A percentile compares a stretch with the other conserved stretches of the same genome.
Conservation (phyloP, 2,329 filamentous ascomycete genomes). For the Fusarium xylarioides region DNA sequence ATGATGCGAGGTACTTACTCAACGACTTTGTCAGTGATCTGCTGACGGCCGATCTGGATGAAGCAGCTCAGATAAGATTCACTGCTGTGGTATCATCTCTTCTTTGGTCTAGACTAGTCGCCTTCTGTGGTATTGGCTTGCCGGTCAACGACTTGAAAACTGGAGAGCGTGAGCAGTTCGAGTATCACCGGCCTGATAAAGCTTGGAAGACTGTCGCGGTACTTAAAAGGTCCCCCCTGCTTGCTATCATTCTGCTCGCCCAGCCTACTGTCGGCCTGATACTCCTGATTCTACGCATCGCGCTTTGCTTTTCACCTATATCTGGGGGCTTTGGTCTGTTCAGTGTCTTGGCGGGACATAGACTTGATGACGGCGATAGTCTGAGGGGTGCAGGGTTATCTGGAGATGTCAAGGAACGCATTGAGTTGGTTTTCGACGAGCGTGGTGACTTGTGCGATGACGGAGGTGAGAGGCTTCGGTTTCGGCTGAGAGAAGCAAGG, state of each 20-base stretch:
- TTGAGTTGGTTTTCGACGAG: not conserved
- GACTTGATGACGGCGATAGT: not conserved
- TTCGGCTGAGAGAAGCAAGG: not conserved
- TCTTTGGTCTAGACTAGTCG: not conserved
- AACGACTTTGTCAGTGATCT: not conserved
- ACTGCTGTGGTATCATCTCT: not conserved
- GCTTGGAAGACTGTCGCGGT: not conserved
- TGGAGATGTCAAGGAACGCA: not conserved
- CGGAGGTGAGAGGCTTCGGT: not conserved
- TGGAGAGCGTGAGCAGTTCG: not conserved
- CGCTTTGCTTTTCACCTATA: not conserved
- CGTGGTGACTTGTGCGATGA: not conserved
- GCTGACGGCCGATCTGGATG: not conserved
- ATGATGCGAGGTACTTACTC: not conserved
- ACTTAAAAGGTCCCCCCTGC: not conserved
- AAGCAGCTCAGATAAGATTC: not conserved
- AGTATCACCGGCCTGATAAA: not conserved
- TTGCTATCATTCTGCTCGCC: not conserved
- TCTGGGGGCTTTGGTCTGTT: not conserved
- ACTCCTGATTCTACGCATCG: not conserved
- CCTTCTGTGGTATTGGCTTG: not conserved
- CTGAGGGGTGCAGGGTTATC: not conserved
- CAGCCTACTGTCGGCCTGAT: not conserved
- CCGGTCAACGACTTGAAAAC: not conserved
- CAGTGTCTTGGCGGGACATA: not conserved